Base-by-base conservation (phyloP, 805 yeast species). In the Saturnispora hagleri region DNA sequence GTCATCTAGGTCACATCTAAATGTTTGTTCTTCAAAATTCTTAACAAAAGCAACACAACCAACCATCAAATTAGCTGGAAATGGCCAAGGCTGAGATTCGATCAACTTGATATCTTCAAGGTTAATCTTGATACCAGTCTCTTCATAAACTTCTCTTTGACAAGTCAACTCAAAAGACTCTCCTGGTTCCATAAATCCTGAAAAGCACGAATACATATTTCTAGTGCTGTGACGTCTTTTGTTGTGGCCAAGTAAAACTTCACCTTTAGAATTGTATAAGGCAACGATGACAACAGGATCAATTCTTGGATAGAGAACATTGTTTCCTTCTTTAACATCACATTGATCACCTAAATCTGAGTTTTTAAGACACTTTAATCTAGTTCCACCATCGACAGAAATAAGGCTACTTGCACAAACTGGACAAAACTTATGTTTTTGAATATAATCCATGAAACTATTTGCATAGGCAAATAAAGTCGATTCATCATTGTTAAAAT, bases 11-110 rank as follows among this genome's bases (percentile, higher is more conserved):
- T 82, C 86, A 49, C 89, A 71, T 26, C 51, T 43, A 24, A 43
- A 13, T 60, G 22, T 20, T 38, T 82, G 72, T 56, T 90, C 82
- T 9, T 62, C 62, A 2, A 35, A 33, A 60, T 85, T 91, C 1
- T 84, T 84, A n/a, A 88, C 93, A 34, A 77, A 67, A 2, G 81
- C 97, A 51, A 89, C 65, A 66, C 97, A 90, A 9, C 98, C 98
- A 58, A 91, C 77, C 98, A 91, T 91, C 60, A 91, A 68, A 64
- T 84, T 89, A 0, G 88, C 89, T 1, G 98, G 98, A 67, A 82
- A 91, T 17, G 99, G 99, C 99, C 99, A 91, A 3, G 99, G 98
- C 69, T 91, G 98, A 12, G 93, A 79, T 59, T 81, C 73, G 22
- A 84, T 68, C 50, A 91, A 75, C 48, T 73, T 68, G 28, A 91